Conservation (phyloP, 75 land plant species). For the Adiantum capillusveneris region DNA sequence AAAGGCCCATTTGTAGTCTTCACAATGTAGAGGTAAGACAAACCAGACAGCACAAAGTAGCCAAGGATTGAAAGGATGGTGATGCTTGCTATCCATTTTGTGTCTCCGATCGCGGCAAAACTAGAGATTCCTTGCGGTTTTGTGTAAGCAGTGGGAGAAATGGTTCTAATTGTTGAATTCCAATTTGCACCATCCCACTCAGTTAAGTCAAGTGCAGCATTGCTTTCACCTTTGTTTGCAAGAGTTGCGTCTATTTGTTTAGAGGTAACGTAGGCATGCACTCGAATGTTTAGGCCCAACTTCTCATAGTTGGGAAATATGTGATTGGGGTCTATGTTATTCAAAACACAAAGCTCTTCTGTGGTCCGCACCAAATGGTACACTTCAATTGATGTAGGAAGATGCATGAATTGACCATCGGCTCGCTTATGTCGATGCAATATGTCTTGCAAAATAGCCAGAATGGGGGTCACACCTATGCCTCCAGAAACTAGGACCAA, state of each 20-base stretch:
- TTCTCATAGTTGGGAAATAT: slow-evolving; percentile 1
- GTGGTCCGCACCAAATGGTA: slow-evolving; percentile 1
- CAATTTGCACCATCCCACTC: neutral
- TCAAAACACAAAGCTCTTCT: slow-evolving; percentile 5
- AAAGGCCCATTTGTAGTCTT: neutral
- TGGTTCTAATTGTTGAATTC: neutral
- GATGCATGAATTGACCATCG: neutral
- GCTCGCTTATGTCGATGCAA: slow-evolving; percentile 11
- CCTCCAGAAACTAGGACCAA: slow-evolving; percentile 20
- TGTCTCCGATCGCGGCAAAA: neutral
- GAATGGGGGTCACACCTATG: slow-evolving; percentile 18
- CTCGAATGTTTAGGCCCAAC: neutral
- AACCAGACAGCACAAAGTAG: neutral
- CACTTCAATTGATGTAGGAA: slow-evolving; percentile 4
- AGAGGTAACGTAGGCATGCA: slow-evolving; percentile 5
- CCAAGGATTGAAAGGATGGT: neutral
- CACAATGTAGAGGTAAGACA: neutral
- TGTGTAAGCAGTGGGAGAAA: neutral
- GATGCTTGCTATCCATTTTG: neutral
- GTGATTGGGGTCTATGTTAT: neutral
- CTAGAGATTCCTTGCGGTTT: neutral
- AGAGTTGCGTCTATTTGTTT: too few species aligned
- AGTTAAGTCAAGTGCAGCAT: neutral
- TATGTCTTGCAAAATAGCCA: slow-evolving; percentile 16
- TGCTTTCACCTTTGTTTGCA: too few species aligned